These are phyloP conservation scores for Pseudocercospora fuligena DNA, from an alignment of 2,329 filamentous ascomycete species.

Conservation along the genomic window DNA sequence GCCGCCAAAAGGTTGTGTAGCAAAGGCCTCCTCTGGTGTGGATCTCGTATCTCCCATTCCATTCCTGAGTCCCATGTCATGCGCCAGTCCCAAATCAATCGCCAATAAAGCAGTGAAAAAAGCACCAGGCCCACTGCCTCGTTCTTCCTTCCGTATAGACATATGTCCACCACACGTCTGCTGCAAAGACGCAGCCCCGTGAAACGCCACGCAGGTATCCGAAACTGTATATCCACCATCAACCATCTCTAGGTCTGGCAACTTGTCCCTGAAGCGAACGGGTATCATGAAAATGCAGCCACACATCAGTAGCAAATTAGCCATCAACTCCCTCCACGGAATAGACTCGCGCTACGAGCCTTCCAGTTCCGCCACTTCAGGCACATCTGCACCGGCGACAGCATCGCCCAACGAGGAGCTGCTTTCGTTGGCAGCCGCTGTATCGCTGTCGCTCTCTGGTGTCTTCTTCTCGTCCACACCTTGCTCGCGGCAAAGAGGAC, in stretches of 20 bases:
- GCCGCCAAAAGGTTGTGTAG: neutral
- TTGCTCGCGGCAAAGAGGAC: slow-evolving; percentile 64
- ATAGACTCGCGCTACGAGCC: slow-evolving; percentile 25
- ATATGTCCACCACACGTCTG: neutral
- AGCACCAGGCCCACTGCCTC: slow-evolving; percentile 15
- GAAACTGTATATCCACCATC: slow-evolving; percentile 18
- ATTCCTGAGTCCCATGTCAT: slow-evolving; percentile 5
- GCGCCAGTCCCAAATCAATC: neutral
- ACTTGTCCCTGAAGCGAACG: slow-evolving; percentile 15
- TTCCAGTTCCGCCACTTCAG: slow-evolving; percentile 16
- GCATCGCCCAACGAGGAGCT: neutral
- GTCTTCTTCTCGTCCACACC: slow-evolving; percentile 58
- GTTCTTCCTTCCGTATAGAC: slow-evolving; percentile 10
- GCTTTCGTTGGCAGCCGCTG: slow-evolving; percentile 6
- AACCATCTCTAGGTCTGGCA: neutral
- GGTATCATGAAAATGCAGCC: slow-evolving; percentile 25
- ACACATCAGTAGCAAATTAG: slow-evolving; percentile 11
- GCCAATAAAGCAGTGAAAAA: neutral
- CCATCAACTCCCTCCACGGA: slow-evolving; percentile 13
- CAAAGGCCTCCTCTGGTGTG: neutral
- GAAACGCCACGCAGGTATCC: slow-evolving; percentile 16
- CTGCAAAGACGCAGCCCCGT: neutral
- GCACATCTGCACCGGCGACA: slow-evolving; percentile 9
- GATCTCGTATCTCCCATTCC: neutral
- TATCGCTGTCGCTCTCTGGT: slow-evolving; percentile 17